Base-by-base conservation (phyloP, 106 monocot species). In the Platanthera guangdongensis region DNA sequence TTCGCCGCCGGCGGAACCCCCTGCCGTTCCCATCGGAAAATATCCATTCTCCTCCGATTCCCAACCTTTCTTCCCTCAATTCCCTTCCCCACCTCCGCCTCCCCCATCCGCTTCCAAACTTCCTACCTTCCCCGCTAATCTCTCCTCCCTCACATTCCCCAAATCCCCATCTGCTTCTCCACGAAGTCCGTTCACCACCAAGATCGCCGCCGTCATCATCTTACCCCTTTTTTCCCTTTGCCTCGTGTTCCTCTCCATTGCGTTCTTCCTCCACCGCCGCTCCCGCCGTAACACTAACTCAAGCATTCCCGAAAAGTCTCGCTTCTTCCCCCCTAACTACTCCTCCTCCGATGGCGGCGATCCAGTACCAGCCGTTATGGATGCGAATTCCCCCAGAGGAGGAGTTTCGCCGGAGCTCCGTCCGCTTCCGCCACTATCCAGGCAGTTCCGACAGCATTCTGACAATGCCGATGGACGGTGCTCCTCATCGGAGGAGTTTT, bases 401-500 rank as follows among this genome's bases (percentile, higher is more conserved):
- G 74, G 8, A 7, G 74, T 59, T 52, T 89, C 89, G 6, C 89
- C 89, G 21, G 89, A 86, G 75, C 80, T 89, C 75, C 79, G 75
- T 13, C 89, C 86, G 1, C 80, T 86, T 3, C 86, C 86, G 0
- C 86, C 84, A 1, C 78, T 89, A 22, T 57, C 81, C 6, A 75
- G 74, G n/a, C 73, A 75, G 5, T 7, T 19, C 71, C 47, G 39
- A 52, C 57, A 21, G 28, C 54, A 46, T 51, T 57, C 50, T 67
- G 67, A 52, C 10, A 77, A 81, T 71, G 52, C 80, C 65, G 86
- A 80, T 4, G 49, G n/a, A 5, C 22, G 75, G 4, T 16, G 74
- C 60, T 80, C 82, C 6, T 81, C 84, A 18, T 80, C 76, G 21
- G 85, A 83, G 76, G 91, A 92, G 82, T 93, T 82, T 81, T 86